These are phyloP conservation scores for Pseudogymnoascus sp. DNA, from an alignment of 2,329 filamentous ascomycete genomes.

Conservation along the genomic window DNA sequence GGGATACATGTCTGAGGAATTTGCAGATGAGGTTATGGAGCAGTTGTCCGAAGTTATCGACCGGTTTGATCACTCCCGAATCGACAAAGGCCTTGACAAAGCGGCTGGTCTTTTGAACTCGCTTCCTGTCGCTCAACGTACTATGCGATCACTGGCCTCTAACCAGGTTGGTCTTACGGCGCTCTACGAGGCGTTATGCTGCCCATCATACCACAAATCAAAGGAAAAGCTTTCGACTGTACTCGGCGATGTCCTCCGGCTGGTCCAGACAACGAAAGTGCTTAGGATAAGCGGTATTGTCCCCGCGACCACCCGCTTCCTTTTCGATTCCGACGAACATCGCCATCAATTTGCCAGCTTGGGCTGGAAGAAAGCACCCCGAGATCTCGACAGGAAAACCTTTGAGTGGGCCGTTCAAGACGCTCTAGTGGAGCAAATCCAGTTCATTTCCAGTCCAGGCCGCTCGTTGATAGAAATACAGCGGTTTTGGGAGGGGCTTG, in stretches of 20 bases:
- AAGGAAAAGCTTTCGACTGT: constrained; percentile 21
- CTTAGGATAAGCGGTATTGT: constrained; percentile 68
- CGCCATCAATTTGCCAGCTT: constrained; percentile 58
- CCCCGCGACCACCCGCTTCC: constrained; percentile 75
- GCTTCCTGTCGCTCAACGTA: constrained; percentile 21
- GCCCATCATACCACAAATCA: constrained; percentile 62
- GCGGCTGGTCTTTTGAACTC: constrained; percentile 46
- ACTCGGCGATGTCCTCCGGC: constrained; percentile 77
- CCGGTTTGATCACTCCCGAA: constrained; percentile 52
- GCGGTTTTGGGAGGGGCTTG: constrained; percentile 72
- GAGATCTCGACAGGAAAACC: constrained; percentile 58
- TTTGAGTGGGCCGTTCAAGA: constrained; percentile 85
- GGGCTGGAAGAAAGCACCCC: constrained; percentile 59
- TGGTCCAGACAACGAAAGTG: constrained; percentile 71
- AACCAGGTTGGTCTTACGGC: constrained; percentile 61
- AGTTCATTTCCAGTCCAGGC: constrained; percentile 40
- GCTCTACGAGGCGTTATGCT: constrained; percentile 83
- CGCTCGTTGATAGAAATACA: constrained; percentile 45
- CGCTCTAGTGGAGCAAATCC: constrained; percentile 59
- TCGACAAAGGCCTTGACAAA: constrained; percentile 50
- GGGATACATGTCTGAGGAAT: constrained; percentile 49
- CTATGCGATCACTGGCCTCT: constrained; percentile 27
- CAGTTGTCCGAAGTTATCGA: constrained; percentile 51
- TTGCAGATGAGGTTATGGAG: constrained; percentile 41
- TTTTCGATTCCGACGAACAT: constrained; percentile 63